Evolutionary conservation across 2,329 filamentous ascomycete genomes (phyloP).

Genomic region (Xylariaceae sp.): DNA sequence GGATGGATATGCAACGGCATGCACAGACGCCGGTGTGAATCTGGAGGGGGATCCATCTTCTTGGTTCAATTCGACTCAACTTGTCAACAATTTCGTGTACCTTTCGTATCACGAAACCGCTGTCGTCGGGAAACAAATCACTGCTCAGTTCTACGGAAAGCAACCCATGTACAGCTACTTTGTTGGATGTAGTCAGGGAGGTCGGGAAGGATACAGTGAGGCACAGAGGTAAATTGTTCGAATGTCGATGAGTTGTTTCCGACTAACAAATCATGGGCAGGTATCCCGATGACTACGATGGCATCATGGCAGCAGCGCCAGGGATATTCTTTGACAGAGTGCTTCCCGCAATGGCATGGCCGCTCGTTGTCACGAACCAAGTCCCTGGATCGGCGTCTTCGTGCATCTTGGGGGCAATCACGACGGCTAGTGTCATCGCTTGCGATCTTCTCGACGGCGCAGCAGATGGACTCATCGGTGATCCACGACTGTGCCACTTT

Average conservation of each 20-base stretch:
- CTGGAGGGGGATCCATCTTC: background rate
- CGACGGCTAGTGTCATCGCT: conserved; percentile 1
- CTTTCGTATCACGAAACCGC: conserved; percentile 3
- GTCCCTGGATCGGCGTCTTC: conserved; percentile 5
- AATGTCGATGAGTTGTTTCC: background rate
- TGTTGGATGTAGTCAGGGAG: conserved; percentile 1
- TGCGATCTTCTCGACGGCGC: conserved; percentile 9
- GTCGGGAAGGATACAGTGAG: conserved; percentile 2
- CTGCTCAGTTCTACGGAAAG: conserved; percentile 1
- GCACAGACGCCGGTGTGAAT: conserved; percentile 23
- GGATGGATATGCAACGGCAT: conserved; percentile 23
- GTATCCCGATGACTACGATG: conserved; percentile 6
- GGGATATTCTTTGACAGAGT: conserved; percentile 1
- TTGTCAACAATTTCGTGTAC: conserved; percentile 3
- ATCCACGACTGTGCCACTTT: conserved; percentile 6
- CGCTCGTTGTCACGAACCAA: conserved; percentile 2
- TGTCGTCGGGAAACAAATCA: conserved; percentile 1
- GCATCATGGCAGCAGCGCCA: conserved; percentile 4
- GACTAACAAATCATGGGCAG: background rate
- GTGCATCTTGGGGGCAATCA: conserved; percentile 7
- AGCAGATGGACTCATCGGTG: conserved; percentile 8
- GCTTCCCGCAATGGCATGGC: conserved; percentile 2
- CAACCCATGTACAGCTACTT: conserved; percentile 5
- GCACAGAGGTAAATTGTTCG: background rate
- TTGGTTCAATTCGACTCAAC: conserved; percentile 17